These are phyloP conservation scores for Cutaneotrichosporon spelunceum DNA, from an alignment of 1,284 basidiomycete species.

Conservation along the genomic window DNA sequence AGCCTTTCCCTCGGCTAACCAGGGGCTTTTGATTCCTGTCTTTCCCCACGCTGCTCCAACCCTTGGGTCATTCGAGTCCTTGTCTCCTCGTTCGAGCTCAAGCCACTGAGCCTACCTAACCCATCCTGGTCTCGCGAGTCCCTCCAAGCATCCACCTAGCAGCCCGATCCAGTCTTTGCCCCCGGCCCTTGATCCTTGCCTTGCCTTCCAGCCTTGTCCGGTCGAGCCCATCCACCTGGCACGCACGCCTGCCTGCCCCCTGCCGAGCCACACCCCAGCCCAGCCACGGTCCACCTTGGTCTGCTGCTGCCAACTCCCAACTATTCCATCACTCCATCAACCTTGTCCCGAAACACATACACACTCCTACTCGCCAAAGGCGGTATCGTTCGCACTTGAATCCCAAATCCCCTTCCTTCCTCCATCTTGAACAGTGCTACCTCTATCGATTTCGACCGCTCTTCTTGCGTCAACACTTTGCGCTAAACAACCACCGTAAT, in stretches of 20 bases:
- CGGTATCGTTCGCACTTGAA: background rate
- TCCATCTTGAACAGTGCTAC: slow-evolving; percentile 4
- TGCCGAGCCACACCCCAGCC: slow-evolving; percentile 1
- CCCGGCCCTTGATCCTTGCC: background rate
- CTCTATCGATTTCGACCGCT: background rate
- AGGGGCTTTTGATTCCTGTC: background rate
- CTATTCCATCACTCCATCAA: background rate
- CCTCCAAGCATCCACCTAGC: background rate
- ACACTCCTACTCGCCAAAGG: background rate
- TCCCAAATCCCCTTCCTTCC: background rate
- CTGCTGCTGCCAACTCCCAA: background rate
- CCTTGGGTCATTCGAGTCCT: background rate
- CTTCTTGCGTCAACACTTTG: slow-evolving; percentile 1
- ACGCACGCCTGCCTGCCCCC: background rate
- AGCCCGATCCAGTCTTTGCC: background rate
- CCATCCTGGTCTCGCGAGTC: background rate
- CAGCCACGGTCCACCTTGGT: background rate
- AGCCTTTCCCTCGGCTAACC: background rate
- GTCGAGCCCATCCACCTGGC: background rate
- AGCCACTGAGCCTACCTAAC: slow-evolving; percentile 3
- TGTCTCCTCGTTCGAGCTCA: no score
- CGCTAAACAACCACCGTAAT: slow-evolving; percentile 24
- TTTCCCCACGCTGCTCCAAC: background rate
- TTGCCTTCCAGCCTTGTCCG: background rate
- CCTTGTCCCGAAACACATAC: background rate